Conservation (phyloP, 805 yeast species). For the Saccharomyces jurei region DNA sequence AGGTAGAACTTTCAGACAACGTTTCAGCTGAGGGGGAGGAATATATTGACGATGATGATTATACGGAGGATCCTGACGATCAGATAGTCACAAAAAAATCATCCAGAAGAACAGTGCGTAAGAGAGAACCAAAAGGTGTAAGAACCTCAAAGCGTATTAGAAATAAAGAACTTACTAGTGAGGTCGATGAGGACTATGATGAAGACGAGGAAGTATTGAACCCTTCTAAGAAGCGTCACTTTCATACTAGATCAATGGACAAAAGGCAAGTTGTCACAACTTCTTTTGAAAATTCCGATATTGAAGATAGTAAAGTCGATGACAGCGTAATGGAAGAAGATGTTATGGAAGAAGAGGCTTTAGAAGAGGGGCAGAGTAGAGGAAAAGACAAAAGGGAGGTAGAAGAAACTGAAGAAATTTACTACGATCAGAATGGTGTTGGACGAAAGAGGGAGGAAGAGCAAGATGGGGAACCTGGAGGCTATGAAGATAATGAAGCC, state of each 20-base stretch:
- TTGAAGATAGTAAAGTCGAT: neutral
- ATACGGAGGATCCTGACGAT: neutral
- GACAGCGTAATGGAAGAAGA: neutral
- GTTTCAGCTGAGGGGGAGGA: neutral
- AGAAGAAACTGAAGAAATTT: slow-evolving; percentile 10
- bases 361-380: slow-evolving; percentile 4
- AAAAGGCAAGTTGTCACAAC: neutral
- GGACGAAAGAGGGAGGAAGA: slow-evolving; percentile 13
- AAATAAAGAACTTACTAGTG: neutral
- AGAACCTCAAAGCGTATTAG: neutral
- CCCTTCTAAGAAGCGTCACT: neutral
- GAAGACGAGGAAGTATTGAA: neutral
- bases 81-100: neutral
- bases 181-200: neutral
- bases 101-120: neutral
- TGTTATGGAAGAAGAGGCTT: slow-evolving; percentile 1
- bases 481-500: slow-evolving; percentile 12
- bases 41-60: neutral
- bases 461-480: slow-evolving; percentile 22
- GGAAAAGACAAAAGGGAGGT: slow-evolving; percentile 6
- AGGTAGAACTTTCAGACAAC: neutral
- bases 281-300: neutral
- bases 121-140: neutral
- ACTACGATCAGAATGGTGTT: slow-evolving; percentile 8
- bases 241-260: neutral